Evolutionary conservation across 257 asterid species (phyloP).

Genomic region (Fraxinus cuspidata): DNA sequence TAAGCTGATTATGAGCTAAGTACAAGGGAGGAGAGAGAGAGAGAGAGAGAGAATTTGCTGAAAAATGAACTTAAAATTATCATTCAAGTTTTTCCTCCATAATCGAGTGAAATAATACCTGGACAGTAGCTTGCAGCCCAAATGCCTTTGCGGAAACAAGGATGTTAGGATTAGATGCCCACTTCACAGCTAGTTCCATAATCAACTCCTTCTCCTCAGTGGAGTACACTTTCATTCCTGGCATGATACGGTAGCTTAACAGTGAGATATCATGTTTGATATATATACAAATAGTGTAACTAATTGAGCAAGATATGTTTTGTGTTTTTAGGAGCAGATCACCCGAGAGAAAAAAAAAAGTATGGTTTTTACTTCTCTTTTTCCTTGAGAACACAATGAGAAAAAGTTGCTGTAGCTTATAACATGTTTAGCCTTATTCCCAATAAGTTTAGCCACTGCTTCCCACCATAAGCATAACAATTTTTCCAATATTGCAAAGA

Average conservation of each 20-base stretch:
- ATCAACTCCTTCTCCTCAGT: slow-evolving; percentile 96
- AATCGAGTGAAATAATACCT: slow-evolving; percentile 48
- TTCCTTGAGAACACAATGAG: not conserved
- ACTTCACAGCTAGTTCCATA: slow-evolving; percentile 85
- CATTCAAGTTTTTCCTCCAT: not conserved
- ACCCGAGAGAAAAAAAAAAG: not conserved
- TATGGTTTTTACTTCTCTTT: not conserved
- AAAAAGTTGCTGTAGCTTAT: not conserved
- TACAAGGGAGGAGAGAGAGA: not conserved
- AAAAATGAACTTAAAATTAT: not conserved
- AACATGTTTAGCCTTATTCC: not conserved
- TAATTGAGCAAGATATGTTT: not conserved
- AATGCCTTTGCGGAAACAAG: slow-evolving; percentile 82
- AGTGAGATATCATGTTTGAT: not conserved
- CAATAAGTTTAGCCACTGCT: not conserved
- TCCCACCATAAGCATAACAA: not conserved
- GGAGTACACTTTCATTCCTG: slow-evolving; percentile 91
- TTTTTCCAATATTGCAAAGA: not conserved
- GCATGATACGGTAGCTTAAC: not conserved
- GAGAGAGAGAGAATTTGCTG: not conserved
- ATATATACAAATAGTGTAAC: too few relatives aligned
- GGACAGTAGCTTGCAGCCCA: slow-evolving; percentile 70
- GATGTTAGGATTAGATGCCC: slow-evolving; percentile 97
- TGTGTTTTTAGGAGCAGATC: not conserved
- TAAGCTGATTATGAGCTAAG: not conserved